Conservation (phyloP, 202 grass and related monocot genomes). For the Setaria viridis region DNA sequence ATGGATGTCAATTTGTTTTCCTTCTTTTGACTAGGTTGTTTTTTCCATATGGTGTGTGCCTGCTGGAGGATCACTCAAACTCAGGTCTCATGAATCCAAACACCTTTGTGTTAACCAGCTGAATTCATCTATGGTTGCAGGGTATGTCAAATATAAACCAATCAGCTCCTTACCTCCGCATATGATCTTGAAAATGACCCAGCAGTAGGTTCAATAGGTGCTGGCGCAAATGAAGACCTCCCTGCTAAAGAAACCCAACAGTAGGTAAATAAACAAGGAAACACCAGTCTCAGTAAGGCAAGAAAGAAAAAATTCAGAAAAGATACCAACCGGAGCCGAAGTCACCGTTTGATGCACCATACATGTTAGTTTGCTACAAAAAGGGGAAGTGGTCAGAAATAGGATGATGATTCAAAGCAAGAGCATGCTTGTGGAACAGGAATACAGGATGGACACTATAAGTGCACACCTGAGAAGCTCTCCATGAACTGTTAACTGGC, state of each 20-base stretch:
- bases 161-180: conserved; percentile 39
- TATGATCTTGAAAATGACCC: conserved; percentile 56
- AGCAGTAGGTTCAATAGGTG: conserved; percentile 44
- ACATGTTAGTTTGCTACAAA: conserved; percentile 61
- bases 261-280: conserved; percentile 15
- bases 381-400: conserved; percentile 43
- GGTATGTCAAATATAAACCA: not conserved
- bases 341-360: conserved; percentile 51
- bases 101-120: not conserved
- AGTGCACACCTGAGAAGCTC: conserved; percentile 61
- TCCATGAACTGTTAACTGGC: conserved; percentile 66
- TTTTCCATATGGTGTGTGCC: not conserved
- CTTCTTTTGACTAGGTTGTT: conserved; percentile 18
- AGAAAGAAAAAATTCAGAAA: not conserved
- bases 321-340: conserved; percentile 52
- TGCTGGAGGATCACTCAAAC: not conserved
- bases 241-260: conserved; percentile 44
- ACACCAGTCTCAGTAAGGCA: not conserved
- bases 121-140: not conserved
- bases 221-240: conserved; percentile 61
- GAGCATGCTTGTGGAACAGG: not conserved
- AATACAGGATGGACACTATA: not conserved
- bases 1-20: not conserved
- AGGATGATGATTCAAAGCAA: not conserved
- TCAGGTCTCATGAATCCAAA: not conserved